These are phyloP conservation scores for Candida tetrigidarum DNA, from an alignment of 1,139 yeast genomes.

Conservation along the genomic window DNA sequence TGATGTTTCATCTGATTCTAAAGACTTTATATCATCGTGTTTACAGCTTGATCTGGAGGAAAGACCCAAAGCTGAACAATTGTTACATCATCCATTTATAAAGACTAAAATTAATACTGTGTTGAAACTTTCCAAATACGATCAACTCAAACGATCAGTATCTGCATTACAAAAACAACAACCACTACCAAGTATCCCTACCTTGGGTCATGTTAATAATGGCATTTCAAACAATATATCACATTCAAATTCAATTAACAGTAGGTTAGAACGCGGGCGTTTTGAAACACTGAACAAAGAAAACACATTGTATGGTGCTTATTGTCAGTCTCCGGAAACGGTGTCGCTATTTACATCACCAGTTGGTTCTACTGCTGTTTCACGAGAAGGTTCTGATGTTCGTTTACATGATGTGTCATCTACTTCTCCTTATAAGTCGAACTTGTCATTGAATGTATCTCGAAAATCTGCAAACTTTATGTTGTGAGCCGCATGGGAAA, in stretches of 20 bases:
- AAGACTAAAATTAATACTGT: background rate
- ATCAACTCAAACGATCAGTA: background rate
- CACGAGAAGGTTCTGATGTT: slow-evolving; percentile 9
- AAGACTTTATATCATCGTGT: slow-evolving; percentile 62
- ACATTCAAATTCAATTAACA: slow-evolving; percentile 4
- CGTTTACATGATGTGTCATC: slow-evolving; percentile 4
- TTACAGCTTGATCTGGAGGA: slow-evolving; percentile 48
- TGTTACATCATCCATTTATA: slow-evolving; percentile 53
- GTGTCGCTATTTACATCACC: slow-evolving; percentile 36
- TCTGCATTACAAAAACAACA: slow-evolving; percentile 12
- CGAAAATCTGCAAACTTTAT: slow-evolving; percentile 2
- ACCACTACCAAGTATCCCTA: no score
- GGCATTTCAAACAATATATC: background rate
- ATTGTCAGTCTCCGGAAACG: slow-evolving; percentile 33
- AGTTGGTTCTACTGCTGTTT: slow-evolving; percentile 12
- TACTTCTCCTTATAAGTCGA: background rate
- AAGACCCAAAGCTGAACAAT: slow-evolving; percentile 53
- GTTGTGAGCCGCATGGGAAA: background rate
- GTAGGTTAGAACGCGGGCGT: slow-evolving; percentile 9
- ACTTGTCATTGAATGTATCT: slow-evolving; percentile 1
- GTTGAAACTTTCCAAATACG: background rate
- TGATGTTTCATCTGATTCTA: slow-evolving; percentile 56
- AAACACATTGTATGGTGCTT: slow-evolving; percentile 30
- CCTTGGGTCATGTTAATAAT: background rate
- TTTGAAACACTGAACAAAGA: slow-evolving; percentile 17